These are phyloP conservation scores for Backusella tuberculispora DNA, from an alignment of 192 early-diverging fungal genomes.

Conservation along the genomic window DNA sequence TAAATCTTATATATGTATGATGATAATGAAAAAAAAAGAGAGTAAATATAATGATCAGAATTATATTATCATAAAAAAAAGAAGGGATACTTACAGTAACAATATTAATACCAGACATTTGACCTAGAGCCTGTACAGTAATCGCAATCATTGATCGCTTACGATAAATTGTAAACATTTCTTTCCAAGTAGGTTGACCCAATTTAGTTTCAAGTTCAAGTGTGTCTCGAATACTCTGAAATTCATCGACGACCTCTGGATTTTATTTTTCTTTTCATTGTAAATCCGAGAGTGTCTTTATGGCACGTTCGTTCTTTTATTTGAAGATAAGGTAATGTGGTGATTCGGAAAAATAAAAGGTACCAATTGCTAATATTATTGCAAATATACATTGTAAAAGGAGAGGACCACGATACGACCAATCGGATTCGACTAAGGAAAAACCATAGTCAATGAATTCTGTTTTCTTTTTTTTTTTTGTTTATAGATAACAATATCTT, in stretches of 20 bases:
- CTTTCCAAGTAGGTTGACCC: slow-evolving; percentile 41
- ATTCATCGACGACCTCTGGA: slow-evolving; percentile 60
- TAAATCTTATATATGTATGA: slow-evolving; percentile 10
- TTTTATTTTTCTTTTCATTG: slow-evolving; percentile 27
- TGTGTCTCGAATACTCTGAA: slow-evolving; percentile 61
- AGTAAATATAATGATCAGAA: too few relatives aligned
- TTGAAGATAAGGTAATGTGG: slow-evolving; percentile 79
- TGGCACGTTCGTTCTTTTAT: slow-evolving; percentile 63
- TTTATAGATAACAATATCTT: not conserved
- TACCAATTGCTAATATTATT: slow-evolving; percentile 65
- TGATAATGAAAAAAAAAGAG: too few relatives aligned
- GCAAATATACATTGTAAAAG: slow-evolving; percentile 81
- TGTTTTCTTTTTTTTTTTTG: too few relatives aligned
- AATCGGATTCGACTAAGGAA: slow-evolving; percentile 43
- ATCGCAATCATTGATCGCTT: slow-evolving; percentile 27
- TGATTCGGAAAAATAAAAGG: slow-evolving; percentile 78
- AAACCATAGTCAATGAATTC: slow-evolving; percentile 59
- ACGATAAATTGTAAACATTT: slow-evolving; percentile 39
- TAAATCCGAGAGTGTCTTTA: slow-evolving; percentile 47
- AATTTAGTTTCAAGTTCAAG: slow-evolving; percentile 42
- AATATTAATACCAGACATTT: slow-evolving; percentile 29
- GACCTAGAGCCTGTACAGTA: slow-evolving; percentile 30
- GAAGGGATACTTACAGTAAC: slow-evolving; percentile 21
- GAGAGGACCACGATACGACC: slow-evolving; percentile 78
- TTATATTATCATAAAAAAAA: too few relatives aligned